A percentile compares a stretch with the other conserved stretches of the same genome.
Conservation (phyloP, 2,329 filamentous ascomycete genomes). For the Stachybotrys chartarum region DNA sequence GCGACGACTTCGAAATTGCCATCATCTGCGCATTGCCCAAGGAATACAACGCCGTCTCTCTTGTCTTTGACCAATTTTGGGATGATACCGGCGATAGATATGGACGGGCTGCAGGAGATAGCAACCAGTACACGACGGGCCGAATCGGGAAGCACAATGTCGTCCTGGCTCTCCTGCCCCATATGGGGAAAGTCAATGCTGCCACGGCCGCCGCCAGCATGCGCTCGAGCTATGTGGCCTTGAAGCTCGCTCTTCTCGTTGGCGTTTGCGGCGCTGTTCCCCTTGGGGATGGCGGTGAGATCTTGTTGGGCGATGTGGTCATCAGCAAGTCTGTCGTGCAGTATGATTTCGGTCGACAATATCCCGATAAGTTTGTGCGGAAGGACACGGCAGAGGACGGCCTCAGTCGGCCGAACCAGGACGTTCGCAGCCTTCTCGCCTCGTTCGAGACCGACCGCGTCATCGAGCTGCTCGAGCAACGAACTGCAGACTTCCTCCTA, state of each 20-base stretch:
- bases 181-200: conserved; percentile 20
- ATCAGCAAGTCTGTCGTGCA: conserved; percentile 20
- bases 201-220: conserved; percentile 17
- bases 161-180: conserved; percentile 15
- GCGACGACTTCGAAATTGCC: not conserved
- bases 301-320: conserved; percentile 23
- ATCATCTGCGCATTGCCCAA: not conserved
- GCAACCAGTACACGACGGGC: conserved; percentile 13
- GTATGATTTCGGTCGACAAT: conserved; percentile 19
- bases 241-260: conserved; percentile 26
- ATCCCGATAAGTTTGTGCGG: conserved; percentile 12
- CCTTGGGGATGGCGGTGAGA: conserved; percentile 5
- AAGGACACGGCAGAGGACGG: conserved; percentile 17
- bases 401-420: conserved; percentile 13
- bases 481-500: conserved; percentile 6
- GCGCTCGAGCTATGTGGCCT: conserved; percentile 20
- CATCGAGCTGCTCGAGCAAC: conserved; percentile 1
- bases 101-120: conserved; percentile 3
- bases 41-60: not conserved
- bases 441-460: conserved; percentile 10
- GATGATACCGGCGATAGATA: not conserved
- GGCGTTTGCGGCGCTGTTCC: conserved; percentile 31
- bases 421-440: conserved; percentile 19
- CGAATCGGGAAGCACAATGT: conserved; percentile 15
- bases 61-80: not conserved